A percentile compares a stretch with the other conserved stretches of the same genome.
These are phyloP conservation scores for Kwoniella sp. DNA, from an alignment of 768 basidiomycete species.

Conservation along the genomic window DNA sequence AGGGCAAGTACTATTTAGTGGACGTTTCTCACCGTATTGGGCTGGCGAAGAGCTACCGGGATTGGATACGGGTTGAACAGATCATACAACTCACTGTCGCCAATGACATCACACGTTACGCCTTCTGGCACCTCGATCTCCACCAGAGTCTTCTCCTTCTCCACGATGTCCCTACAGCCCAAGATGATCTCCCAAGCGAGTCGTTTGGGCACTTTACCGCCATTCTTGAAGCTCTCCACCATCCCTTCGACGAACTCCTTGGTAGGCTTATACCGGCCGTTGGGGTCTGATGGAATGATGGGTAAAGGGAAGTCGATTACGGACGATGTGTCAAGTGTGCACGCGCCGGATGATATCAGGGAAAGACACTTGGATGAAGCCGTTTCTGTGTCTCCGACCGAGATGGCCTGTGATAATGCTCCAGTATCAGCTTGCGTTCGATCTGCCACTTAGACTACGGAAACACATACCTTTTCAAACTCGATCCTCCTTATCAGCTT, in stretches of 20 bases:
- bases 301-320: constrained; percentile 64
- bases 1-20: background rate
- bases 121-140: constrained; percentile 74
- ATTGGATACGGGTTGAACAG: too few species aligned
- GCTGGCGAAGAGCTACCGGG: too few species aligned
- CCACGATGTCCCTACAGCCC: constrained; percentile 75
- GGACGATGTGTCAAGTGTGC: constrained; percentile 74
- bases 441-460: too few species aligned
- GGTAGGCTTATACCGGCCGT: constrained; percentile 65
- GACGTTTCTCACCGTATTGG: background rate
- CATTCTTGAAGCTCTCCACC: constrained; percentile 90
- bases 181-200: constrained; percentile 96
- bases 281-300: constrained; percentile 64
- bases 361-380: constrained; percentile 73
- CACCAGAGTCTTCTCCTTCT: constrained; percentile 78
- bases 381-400: constrained; percentile 83
- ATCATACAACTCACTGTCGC: constrained; percentile 64
- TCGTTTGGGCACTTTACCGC: constrained; percentile 85
- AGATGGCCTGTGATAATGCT: constrained; percentile 65
- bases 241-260: constrained; percentile 77
- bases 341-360: constrained; percentile 78
- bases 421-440: background rate
- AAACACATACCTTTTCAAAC: constrained; percentile 81
- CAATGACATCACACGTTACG: constrained; percentile 86
- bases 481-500: constrained; percentile 87